Evolutionary conservation across 1,284 basidiomycete genomes (phyloP), one percentile per base, ranked within the genome.

Genomic region (Malassezia restricta): DNA sequence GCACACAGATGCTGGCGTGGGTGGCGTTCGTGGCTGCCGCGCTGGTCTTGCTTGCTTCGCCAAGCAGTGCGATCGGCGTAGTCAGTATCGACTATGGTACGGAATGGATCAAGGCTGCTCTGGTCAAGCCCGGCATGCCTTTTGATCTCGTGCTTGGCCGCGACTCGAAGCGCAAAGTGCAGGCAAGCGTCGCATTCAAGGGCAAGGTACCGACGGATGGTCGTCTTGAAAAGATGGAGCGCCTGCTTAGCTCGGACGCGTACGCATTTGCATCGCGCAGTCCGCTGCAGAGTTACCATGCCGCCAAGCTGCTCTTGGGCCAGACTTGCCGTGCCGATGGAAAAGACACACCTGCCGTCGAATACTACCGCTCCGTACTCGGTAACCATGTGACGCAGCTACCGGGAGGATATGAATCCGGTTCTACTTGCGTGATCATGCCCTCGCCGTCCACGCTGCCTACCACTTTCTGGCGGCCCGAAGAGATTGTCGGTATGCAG

Each of bases 61-160:
- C 30, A 4, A 51, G 31, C n/a, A 27, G 24, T 0, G 66, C 65
- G 9, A 57, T 73, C 55, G 70, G 70, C 37, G 69, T 73, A 12
- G 65, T 73, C 17, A 65, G 63, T 14, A 68, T 73, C 51, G 70
- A 73, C 61, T 71, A 70, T 51, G 70, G 70, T 28, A 71, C 70
- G 5, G 67, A 70, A 40, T 71, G 64, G 63, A 71, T 65, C 56
- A 98, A 96, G 75, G 86, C 89, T 28, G 91, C 90, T 8, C 78
- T 98, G 57, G 86, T 98, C 80, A 92, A 92, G 71, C 92, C 92
- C 1, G 92, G 91, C 38, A 78, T 87, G 46, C 90, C 92, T 1
- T 94, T 98, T 67, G 92, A 99, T 75, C 87, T 99, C 30, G 79
- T 99, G 32, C 78, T 98, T 45, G 91, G 94, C 76, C 86, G 87